Evolutionary conservation across 1,284 basidiomycete genomes (phyloP).

Genomic region (Leccinum pachyderme): DNA sequence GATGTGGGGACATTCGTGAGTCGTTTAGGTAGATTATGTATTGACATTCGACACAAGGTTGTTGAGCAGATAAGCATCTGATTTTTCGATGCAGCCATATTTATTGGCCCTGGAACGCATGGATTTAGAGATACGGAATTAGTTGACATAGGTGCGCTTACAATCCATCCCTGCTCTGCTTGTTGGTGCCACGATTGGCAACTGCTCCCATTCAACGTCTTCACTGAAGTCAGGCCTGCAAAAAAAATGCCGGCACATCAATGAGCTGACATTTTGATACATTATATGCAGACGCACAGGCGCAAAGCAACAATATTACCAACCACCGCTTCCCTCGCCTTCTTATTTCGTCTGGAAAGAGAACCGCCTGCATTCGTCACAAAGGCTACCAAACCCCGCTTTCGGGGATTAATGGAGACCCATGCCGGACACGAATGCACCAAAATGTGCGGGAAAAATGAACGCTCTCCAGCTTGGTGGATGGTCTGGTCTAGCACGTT

Average conservation of each 20-base stretch:
- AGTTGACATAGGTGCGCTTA: conserved; percentile 30
- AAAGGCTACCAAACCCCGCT: conserved; percentile 40
- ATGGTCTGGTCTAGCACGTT: conserved; percentile 26
- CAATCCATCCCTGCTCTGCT: conserved; percentile 47
- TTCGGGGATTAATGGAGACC: conserved; percentile 18
- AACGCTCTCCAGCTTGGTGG: conserved; percentile 39
- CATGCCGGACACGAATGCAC: conserved; percentile 39
- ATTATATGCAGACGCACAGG: conserved; percentile 41
- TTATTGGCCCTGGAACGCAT: conserved; percentile 44
- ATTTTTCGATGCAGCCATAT: conserved; percentile 56
- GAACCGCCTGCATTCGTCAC: conserved; percentile 45
- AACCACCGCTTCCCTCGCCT: conserved; percentile 41
- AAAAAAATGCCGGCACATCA: conserved; percentile 2
- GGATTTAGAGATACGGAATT: conserved; percentile 1
- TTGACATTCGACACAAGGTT: conserved; percentile 43
- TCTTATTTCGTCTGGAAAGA: conserved; percentile 33
- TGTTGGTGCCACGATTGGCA: conserved; percentile 42
- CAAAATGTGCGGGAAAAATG: conserved; percentile 41
- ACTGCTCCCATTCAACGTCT: conserved; percentile 50
- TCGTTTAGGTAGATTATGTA: conserved; percentile 49
- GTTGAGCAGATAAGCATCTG: conserved; percentile 49
- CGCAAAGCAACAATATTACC: conserved; percentile 53
- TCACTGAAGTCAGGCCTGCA: conserved; percentile 53
- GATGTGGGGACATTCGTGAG: conserved; percentile 16
- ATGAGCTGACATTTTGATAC: not conserved